Evolutionary conservation across 2,329 filamentous ascomycete species (phyloP), one percentile per base, ranked within the genome.

Genomic region (Rachicladosporium sp.): DNA sequence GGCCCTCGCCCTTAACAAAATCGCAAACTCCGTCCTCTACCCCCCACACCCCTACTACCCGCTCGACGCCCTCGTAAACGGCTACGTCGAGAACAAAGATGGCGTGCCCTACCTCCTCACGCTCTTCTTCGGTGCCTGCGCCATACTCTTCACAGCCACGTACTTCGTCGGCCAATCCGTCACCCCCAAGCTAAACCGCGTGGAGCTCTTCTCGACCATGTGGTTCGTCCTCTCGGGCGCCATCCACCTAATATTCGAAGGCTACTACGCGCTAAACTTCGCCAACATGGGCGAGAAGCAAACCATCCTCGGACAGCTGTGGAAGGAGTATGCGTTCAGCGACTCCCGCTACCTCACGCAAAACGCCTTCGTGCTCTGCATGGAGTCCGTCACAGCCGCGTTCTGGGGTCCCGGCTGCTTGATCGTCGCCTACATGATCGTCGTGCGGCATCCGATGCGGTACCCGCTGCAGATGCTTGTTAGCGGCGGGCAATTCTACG

Each of bases 321-420:
- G 87, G 87, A 94, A 94, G 57, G 87, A 94, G 61, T 94, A 94
- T 58, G 73, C 83, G 3, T 70, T 88, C 29, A 88, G 83, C 2
- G 87, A 94, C 63, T 93, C 86, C 40, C 73, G 87, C 33, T 94
- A 94, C 55, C 66, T 94, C 50, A 87, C 80, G 2, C 77, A 78
- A 11, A 82, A 91, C 55, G 72, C 80, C 1, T 87, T 93, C 52
- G 86, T 91, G 50, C 67, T 93, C n/a, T 88, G 82, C 58, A 80
- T 93, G 60, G 87, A 94, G 68, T 76, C 73, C 11, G 76, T 93
- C 46, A 93, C 87, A 1, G 78, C 78, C 32, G 82, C 88, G 63
- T 63, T 66, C 50, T 80, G 76, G 76, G 76, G 76, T 4, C 76
- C 76, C 2, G 61, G 77, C 6, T 78, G 72, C 45, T 71, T 77